phyloP scores from a whole-genome alignment of 495 filamentous ascomycete species.

The Glutinoglossum americanum region DNA sequence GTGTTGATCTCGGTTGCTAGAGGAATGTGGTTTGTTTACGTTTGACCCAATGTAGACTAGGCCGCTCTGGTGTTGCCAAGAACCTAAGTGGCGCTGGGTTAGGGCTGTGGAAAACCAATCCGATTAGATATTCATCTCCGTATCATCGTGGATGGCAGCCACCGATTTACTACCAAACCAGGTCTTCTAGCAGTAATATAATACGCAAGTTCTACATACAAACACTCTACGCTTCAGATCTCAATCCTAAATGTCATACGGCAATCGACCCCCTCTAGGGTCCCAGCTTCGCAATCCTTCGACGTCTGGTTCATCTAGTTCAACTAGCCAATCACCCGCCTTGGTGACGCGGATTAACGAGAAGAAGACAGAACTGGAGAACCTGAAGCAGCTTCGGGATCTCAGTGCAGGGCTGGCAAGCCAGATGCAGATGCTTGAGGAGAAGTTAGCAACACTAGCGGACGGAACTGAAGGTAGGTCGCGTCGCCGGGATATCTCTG shows the following conservation, averaged over 20 bases:
- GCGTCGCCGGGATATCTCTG: background rate
- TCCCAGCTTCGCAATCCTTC: slow-evolving; percentile 42
- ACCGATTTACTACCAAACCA: background rate
- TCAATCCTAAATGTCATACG: slow-evolving; percentile 28
- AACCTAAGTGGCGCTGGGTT: background rate
- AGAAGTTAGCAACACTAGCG: slow-evolving; percentile 68
- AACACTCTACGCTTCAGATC: background rate
- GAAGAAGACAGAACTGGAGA: slow-evolving; percentile 85
- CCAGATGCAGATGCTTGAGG: slow-evolving; percentile 81
- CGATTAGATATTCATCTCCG: background rate
- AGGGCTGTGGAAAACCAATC: background rate
- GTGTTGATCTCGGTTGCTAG: slow-evolving; percentile 2
- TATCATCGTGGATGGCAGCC: background rate
- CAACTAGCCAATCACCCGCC: slow-evolving; percentile 51
- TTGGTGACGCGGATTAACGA: slow-evolving; percentile 75
- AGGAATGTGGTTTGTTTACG: slow-evolving; percentile 11
- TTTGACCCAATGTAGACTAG: slow-evolving; percentile 11
- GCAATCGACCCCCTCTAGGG: slow-evolving; percentile 34
- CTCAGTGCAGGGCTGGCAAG: slow-evolving; percentile 67
- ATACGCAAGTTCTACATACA: background rate
- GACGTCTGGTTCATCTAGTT: slow-evolving; percentile 22
- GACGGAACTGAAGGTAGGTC: slow-evolving; percentile 73
- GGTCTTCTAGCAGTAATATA: background rate
- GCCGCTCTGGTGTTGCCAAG: background rate
- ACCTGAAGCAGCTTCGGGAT: slow-evolving; percentile 66